phyloP scores from a whole-genome alignment of 1,139 yeast species.

The Pneumocystis murina region DNA sequence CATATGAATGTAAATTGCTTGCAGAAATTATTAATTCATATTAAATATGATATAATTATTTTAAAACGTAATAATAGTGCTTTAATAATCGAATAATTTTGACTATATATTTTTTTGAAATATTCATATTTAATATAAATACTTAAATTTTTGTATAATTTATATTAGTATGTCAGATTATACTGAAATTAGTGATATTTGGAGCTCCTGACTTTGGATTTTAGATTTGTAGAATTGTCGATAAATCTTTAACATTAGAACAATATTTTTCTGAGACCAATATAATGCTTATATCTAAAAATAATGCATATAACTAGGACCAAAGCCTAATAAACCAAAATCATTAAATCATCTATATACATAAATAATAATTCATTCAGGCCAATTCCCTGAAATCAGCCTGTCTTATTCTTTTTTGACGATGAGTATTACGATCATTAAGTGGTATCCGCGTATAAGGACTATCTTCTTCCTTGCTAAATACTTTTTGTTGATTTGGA shows the following conservation, averaged over 20 bases:
- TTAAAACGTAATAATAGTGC: background rate
- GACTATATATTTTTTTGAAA: background rate
- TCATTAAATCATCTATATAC: background rate
- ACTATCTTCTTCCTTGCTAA: conserved; percentile 16
- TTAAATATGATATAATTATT: background rate
- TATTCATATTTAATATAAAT: background rate
- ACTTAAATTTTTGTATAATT: background rate
- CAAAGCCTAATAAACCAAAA: background rate
- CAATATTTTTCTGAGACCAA: background rate
- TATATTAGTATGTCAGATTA: background rate
- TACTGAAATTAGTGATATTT: background rate
- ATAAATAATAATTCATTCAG: background rate
- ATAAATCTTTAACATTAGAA: background rate
- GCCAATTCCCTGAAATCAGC: background rate
- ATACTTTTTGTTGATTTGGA: conserved; percentile 14
- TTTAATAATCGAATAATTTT: background rate
- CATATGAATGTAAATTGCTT: conserved; percentile 47
- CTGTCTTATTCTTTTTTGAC: background rate
- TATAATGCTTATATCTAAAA: background rate
- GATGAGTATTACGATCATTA: background rate
- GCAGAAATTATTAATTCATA: conserved; percentile 34
- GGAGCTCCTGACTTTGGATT: background rate
- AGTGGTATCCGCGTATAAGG: conserved; percentile 14
- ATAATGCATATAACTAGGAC: background rate
- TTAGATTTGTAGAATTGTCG: background rate